Evolutionary conservation across 2,329 filamentous ascomycete genomes (phyloP).

Genomic region (Parascedosporium putredinis): DNA sequence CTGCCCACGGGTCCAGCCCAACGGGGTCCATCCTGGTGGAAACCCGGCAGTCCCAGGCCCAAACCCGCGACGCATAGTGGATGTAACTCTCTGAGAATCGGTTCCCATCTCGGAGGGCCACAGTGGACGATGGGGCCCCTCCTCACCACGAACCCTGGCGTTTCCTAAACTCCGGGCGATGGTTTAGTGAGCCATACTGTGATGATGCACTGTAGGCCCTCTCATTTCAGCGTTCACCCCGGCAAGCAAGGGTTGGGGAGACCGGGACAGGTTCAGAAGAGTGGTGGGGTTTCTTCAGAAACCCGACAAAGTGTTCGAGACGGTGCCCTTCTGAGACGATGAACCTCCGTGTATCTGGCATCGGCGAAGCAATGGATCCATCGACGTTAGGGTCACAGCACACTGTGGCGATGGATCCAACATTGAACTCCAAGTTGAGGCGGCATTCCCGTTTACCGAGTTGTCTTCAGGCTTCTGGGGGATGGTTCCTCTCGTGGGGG

Average conservation of each 20-base stretch:
- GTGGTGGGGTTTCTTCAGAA: neutral
- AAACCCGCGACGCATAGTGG: neutral
- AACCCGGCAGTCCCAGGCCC: neutral
- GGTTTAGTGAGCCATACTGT: neutral
- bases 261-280: neutral
- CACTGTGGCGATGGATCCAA: neutral
- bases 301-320: neutral
- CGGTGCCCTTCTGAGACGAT: neutral
- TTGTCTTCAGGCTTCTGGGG: no score
- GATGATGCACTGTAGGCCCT: neutral
- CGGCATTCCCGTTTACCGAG: no score
- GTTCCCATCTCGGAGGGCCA: neutral
- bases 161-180: neutral
- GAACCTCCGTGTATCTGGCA: neutral
- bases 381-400: neutral
- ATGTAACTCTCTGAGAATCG: slow-evolving; percentile 2
- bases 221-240: neutral
- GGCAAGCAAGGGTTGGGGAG: neutral
- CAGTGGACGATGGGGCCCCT: slow-evolving; percentile 1
- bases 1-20: neutral
- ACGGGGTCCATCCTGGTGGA: neutral
- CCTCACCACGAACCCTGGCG: slow-evolving; percentile 4
- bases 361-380: no score
- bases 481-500: no score
- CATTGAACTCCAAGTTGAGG: no score